Base-by-base conservation (phyloP, 2,329 filamentous ascomycete genomes). In the Pyrenophora seminiperda region DNA sequence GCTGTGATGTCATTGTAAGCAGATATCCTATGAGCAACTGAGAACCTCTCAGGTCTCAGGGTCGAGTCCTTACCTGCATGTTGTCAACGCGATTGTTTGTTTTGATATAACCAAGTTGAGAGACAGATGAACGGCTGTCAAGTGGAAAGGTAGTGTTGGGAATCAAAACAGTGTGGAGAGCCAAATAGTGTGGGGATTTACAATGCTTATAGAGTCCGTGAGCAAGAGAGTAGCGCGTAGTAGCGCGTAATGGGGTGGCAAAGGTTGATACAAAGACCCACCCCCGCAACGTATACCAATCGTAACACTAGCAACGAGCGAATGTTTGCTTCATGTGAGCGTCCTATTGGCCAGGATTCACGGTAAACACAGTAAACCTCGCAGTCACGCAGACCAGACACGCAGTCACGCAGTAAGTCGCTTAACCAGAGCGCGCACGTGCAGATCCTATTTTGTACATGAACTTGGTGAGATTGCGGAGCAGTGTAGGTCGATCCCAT, bases 351-450 rank as follows among this genome's bases (percentile, higher is more conserved):
- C 48, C 51, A 61, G 56, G 41, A 31, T 42, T 37, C 34, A n/a
- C n/a, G n/a, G n/a, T n/a, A 18, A 37, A 30, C 57, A 56, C 61
- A 56, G 53, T 64, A 67, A 63, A 30, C 58, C 58, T 61, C 58
- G 53, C 66, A 67, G 62, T 61, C 53, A n/a, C n/a, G n/a, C n/a
- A n/a, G n/a, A n/a, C n/a, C n/a, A n/a, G n/a, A n/a, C n/a, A n/a
- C n/a, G n/a, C n/a, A n/a, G n/a, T n/a, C n/a, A n/a, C 58, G 53
- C 66, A 67, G 62, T 61, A 52, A 58, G 60, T 49, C 59, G 47
- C 57, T 62, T 38, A 37, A 29, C 27, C 46, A 44, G 38, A 37
- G 41, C 47, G 44, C 41, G 41, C 47, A 45, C 41, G 41, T 41
- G 36, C 27, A 27, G 44, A 53, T 55, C 50, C 40, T 51, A n/a